These are phyloP conservation scores for Xylaria sp. DNA, from an alignment of 2,329 filamentous ascomycete species.

Conservation along the genomic window DNA sequence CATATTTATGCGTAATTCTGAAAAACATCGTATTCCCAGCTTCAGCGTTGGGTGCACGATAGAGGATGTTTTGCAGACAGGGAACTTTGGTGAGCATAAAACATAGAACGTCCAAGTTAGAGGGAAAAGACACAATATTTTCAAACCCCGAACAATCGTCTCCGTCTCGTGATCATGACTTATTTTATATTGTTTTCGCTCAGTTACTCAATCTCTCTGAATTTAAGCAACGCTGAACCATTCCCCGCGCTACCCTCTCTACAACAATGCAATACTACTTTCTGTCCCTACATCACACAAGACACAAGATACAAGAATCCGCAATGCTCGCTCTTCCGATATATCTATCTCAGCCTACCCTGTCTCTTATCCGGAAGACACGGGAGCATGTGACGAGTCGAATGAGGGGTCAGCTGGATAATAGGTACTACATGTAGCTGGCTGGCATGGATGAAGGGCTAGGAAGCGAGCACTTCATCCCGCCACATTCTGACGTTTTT, in stretches of 20 bases:
- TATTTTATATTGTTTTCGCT: no score
- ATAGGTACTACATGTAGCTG: no score
- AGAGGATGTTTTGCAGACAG: no score
- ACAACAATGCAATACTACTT: background rate
- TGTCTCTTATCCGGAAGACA: constrained; percentile 20
- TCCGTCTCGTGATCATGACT: no score
- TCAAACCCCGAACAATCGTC: no score
- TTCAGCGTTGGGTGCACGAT: no score
- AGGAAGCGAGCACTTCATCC: constrained; percentile 28
- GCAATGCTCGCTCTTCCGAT: background rate
- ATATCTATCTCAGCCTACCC: background rate
- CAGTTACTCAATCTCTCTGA: no score
- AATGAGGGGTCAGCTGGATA: background rate
- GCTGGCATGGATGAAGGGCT: background rate
- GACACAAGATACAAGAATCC: background rate
- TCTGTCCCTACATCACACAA: no score
- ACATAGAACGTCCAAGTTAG: no score
- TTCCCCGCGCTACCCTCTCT: background rate
- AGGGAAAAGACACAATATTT: no score
- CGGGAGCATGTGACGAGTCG: constrained; percentile 3
- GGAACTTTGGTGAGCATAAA: no score
- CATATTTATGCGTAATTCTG: background rate
- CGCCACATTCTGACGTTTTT: constrained; percentile 30
- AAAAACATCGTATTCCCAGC: background rate
- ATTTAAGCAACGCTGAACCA: no score